Conservation (phyloP, 129 eudicot species). For the Logfia minima region DNA sequence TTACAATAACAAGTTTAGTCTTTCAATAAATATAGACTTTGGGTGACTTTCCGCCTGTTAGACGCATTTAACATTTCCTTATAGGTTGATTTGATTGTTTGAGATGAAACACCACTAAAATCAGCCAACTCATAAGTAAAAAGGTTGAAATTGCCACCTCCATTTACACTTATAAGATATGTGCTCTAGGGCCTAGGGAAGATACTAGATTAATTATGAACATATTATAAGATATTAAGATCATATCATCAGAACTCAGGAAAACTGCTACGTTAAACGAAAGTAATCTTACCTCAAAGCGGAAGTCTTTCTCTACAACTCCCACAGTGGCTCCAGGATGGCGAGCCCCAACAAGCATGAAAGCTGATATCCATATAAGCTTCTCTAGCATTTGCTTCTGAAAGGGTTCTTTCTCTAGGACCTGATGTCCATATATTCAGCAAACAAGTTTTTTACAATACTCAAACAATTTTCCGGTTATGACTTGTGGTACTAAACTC, state of each 20-base stretch:
- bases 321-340: constrained; percentile 97
- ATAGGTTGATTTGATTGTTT: background rate
- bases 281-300: constrained; percentile 56
- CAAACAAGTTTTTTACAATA: background rate
- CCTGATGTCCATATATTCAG: constrained; percentile 40
- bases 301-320: constrained; percentile 72
- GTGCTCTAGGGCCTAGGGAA: background rate
- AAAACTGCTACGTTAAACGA: background rate
- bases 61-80: background rate
- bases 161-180: background rate
- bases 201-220: background rate
- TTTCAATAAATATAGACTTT: background rate
- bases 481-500: background rate
- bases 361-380: constrained; percentile 93
- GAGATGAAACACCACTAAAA: background rate
- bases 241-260: background rate
- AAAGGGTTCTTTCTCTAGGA: constrained; percentile 77
- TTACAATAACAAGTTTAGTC: background rate
- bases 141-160: background rate
- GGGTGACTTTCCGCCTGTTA: background rate
- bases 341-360: constrained; percentile 97
- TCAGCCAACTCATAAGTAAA: background rate
- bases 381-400: constrained; percentile 94
- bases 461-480: background rate
- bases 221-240: background rate